Percentiles rank a stretch among this genome's conserved stretches.
Conservation (phyloP, 2,329 filamentous ascomycete species). For the Elsinoe fawcettii region DNA sequence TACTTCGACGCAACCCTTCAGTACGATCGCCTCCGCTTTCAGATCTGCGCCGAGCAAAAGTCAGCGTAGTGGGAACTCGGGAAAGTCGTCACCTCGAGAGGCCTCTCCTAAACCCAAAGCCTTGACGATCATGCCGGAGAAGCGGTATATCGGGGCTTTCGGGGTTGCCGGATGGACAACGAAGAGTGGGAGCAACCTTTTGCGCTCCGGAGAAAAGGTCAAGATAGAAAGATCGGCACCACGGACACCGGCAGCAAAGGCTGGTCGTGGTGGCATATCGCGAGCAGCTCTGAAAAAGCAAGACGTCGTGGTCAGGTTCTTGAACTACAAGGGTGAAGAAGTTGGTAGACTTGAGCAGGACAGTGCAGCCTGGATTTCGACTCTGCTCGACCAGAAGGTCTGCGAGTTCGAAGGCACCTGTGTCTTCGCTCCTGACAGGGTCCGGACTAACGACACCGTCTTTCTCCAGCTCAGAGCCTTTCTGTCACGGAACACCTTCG, state of each 20-base stretch:
- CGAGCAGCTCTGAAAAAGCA: constrained; percentile 56
- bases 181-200: constrained; percentile 63
- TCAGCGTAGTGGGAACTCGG: neutral
- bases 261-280: constrained; percentile 33
- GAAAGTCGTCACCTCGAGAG: neutral
- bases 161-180: constrained; percentile 90
- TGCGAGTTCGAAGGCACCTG: constrained; percentile 82
- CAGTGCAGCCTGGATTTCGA: constrained; percentile 82
- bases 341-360: constrained; percentile 83
- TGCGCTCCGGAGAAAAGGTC: constrained; percentile 76
- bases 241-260: constrained; percentile 45
- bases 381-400: constrained; percentile 80
- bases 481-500: constrained; percentile 67
- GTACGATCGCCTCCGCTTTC: neutral
- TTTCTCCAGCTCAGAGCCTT: constrained; percentile 80
- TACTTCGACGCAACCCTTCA: neutral
- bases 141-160: constrained; percentile 82
- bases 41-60: constrained; percentile 13
- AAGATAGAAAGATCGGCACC: constrained; percentile 80
- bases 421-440: constrained; percentile 76
- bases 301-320: constrained; percentile 89
- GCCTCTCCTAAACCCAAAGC: neutral
- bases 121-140: constrained; percentile 42
- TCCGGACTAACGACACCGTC: constrained; percentile 89
- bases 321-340: constrained; percentile 68